Evolutionary conservation across 805 yeast species (phyloP), one percentile per base, ranked within the genome.

Genomic region (Wickerhamiella galacta): DNA sequence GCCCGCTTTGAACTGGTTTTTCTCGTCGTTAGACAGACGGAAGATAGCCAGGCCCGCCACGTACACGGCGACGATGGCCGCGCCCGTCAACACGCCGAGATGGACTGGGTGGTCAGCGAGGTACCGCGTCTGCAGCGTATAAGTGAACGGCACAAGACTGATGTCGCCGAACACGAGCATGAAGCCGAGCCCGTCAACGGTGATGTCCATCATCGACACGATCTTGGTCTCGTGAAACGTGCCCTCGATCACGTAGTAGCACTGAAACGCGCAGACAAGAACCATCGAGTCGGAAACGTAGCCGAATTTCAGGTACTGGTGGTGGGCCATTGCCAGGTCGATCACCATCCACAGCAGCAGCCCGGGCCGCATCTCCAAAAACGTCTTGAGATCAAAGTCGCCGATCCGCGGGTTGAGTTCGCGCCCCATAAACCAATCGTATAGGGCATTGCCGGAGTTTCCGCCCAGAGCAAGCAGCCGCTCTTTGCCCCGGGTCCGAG

Each of bases 401-500:
- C 92, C 90, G 37, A 80, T 60, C 45, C 96, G 66, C 18, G 96
- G 98, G 52, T 90, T 90, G 49, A 90, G 63, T 57, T 87, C 96
- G 39, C 98, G 72, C 20, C 98, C 98, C 51, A 90, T 83, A 50
- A 83, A 90, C 95, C 95, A 85, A 41, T 90, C 95, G 51, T 79
- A 87, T 7, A 87, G 44, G 0, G 56, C 43, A 42, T 68, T 72
- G 0, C 81, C 79, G 0, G 93, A 64, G 56, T 87, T 87, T 3
- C 98, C 98, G 28, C 90, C 90, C 25, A 68, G 53, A 0, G 95
- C 85, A 33, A 90, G 61, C 25, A 90, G 70, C 41, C 79, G 63
- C 46, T 80, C 90, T 16, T 23, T 18, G 11, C 38, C 38, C 6
- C 18, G n/a, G 1, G 74, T 68, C 16, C 42, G 43, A 4, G 75